Conservation (phyloP, 176 grass and related monocot species). For the Olyra latifolia region DNA sequence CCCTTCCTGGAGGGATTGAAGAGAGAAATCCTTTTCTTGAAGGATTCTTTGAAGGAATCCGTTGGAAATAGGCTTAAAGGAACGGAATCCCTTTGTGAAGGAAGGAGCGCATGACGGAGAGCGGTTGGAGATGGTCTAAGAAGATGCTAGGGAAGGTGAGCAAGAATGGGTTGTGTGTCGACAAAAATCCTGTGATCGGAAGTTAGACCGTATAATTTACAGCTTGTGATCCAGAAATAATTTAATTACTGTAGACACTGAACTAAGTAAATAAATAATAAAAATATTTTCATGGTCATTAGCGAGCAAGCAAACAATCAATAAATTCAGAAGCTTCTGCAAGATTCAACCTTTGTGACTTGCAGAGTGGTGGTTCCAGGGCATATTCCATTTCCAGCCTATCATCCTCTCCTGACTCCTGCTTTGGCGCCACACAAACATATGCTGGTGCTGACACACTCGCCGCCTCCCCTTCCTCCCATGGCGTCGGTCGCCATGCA, state of each 20-base stretch:
- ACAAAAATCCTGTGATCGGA: too few relatives aligned
- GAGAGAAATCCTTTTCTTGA: too few relatives aligned
- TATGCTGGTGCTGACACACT: not conserved
- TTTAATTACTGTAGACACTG: too few relatives aligned
- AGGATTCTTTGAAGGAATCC: too few relatives aligned
- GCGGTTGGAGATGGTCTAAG: too few relatives aligned
- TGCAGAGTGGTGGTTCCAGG: not conserved
- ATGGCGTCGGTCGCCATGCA: constrained; percentile 42
- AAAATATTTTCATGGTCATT: not conserved
- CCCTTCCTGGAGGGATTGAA: too few relatives aligned
- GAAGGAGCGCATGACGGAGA: too few relatives aligned
- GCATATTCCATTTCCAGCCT: not conserved
- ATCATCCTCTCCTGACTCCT: constrained; percentile 19
- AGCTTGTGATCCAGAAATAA: not conserved
- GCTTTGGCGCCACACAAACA: constrained; percentile 45
- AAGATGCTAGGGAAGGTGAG: too few relatives aligned
- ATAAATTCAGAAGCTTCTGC: not conserved
- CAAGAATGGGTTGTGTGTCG: too few relatives aligned
- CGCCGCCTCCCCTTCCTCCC: not conserved
- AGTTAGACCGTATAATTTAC: not conserved
- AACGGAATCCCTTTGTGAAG: too few relatives aligned
- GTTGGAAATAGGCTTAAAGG: too few relatives aligned
- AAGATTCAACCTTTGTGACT: not conserved
- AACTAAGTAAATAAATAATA: too few relatives aligned
- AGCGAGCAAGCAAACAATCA: not conserved